Conservation (phyloP, 2,329 filamentous ascomycete species). For the Aureobasidium sp. region DNA sequence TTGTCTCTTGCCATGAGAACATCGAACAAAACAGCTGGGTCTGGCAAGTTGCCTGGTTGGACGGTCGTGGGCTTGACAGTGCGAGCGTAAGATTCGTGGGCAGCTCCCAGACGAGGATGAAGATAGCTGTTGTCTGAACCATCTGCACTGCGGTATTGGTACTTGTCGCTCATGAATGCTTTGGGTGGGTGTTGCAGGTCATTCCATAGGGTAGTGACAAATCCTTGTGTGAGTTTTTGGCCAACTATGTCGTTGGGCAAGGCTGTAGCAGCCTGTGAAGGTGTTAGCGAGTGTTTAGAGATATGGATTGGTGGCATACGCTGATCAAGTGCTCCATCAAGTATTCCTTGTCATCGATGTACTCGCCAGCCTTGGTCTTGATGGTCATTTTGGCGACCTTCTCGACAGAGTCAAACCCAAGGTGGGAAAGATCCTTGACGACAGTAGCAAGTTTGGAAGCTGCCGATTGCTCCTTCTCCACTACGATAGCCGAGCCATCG, state of each 20-base stretch:
- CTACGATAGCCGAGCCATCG: constrained; percentile 37
- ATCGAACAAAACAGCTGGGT: constrained; percentile 62
- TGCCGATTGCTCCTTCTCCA: constrained; percentile 20
- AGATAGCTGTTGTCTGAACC: constrained; percentile 52
- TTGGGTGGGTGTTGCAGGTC: constrained; percentile 44
- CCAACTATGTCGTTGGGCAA: constrained; percentile 37
- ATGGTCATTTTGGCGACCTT: constrained; percentile 27
- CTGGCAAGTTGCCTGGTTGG: constrained; percentile 55
- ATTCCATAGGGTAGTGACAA: constrained; percentile 42
- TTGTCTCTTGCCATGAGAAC: constrained; percentile 56
- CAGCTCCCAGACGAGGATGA: constrained; percentile 56
- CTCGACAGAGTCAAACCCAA: constrained; percentile 33
- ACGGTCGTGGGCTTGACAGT: constrained; percentile 53
- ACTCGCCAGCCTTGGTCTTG: constrained; percentile 40
- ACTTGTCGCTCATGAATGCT: constrained; percentile 39
- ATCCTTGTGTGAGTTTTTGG: constrained; percentile 36
- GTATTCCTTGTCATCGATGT: constrained; percentile 55
- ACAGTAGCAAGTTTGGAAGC: constrained; percentile 18
- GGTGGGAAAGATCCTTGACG: constrained; percentile 27
- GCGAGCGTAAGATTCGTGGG: constrained; percentile 61
- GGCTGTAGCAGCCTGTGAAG: constrained; percentile 32
- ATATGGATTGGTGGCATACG: constrained; percentile 21
- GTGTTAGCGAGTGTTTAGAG: background rate
- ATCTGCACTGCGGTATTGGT: constrained; percentile 42
- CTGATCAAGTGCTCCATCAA: constrained; percentile 53